Conservation (phyloP, 208 protist genomes). For the Leishmania arabica region DNA sequence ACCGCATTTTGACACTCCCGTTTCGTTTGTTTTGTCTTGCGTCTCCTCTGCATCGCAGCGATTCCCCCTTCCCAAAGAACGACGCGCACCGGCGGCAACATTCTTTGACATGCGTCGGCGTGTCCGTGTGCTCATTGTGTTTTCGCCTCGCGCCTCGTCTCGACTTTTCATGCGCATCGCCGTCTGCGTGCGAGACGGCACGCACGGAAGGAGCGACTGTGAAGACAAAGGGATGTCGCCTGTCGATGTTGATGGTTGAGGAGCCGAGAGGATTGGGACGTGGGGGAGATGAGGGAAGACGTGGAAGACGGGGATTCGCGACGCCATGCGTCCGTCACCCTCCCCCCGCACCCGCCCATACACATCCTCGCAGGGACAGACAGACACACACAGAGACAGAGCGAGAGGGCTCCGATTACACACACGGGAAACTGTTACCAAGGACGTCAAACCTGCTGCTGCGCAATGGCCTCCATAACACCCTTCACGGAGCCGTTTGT, state of each 20-base stretch:
- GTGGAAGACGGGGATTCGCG: not conserved
- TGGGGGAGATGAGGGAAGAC: not conserved
- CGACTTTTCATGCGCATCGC: not conserved
- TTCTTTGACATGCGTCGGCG: not conserved
- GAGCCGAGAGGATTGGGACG: no score
- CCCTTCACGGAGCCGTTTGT: slow-evolving; percentile 30
- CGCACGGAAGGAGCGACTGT: not conserved
- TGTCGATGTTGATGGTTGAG: not conserved
- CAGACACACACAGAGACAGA: not conserved
- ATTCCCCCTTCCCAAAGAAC: not conserved
- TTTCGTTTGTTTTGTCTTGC: not conserved
- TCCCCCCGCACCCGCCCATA: not conserved
- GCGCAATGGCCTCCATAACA: slow-evolving; percentile 14
- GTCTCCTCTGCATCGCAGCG: not conserved
- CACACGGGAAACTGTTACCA: not conserved
- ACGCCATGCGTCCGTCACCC: not conserved
- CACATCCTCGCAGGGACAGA: not conserved
- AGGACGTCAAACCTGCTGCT: not conserved
- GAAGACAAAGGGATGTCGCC: not conserved
- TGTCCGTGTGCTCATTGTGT: not conserved
- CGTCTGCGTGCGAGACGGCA: not conserved
- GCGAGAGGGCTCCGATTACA: not conserved
- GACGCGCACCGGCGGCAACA: not conserved
- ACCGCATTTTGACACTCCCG: not conserved
- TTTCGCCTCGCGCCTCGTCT: not conserved